Evolutionary conservation across 2,329 filamentous ascomycete species (phyloP).

Genomic region (Penicillium sp.): DNA sequence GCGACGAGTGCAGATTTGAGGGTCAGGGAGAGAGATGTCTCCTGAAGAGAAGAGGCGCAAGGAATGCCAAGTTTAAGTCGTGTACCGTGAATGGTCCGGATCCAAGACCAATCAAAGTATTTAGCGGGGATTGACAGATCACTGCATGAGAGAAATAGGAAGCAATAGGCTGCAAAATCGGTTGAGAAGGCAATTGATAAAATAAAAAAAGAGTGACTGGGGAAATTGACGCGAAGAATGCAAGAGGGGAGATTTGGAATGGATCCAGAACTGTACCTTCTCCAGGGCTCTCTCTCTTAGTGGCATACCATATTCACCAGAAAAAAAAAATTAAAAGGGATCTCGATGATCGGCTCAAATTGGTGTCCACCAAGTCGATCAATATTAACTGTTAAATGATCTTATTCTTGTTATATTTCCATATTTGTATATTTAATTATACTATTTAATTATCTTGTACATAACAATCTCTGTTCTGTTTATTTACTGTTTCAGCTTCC

Average conservation of each 20-base stretch:
- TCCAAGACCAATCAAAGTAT: background rate
- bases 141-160: conserved; percentile 2
- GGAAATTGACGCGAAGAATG: conserved; percentile 15
- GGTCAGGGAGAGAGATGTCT: background rate
- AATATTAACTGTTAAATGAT: background rate
- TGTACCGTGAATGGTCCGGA: background rate
- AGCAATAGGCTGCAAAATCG: background rate
- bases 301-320: conserved; percentile 7
- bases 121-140: background rate
- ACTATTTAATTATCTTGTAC: background rate
- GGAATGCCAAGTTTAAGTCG: background rate
- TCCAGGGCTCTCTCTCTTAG: conserved; percentile 3
- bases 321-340: conserved; percentile 14
- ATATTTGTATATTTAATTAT: background rate
- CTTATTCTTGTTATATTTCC: background rate
- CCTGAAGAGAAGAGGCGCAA: conserved; percentile 3
- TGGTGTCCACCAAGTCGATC: conserved; percentile 19
- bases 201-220: conserved; percentile 1
- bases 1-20: conserved; percentile 6
- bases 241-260: conserved; percentile 8
- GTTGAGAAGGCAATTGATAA: background rate
- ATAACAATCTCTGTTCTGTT: background rate
- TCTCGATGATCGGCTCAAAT: conserved; percentile 22
- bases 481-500: background rate
- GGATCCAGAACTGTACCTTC: conserved; percentile 7